phyloP scores from a whole-genome alignment of 108 stramenopile genomes.

The Phaeodactylum tricornutum region DNA sequence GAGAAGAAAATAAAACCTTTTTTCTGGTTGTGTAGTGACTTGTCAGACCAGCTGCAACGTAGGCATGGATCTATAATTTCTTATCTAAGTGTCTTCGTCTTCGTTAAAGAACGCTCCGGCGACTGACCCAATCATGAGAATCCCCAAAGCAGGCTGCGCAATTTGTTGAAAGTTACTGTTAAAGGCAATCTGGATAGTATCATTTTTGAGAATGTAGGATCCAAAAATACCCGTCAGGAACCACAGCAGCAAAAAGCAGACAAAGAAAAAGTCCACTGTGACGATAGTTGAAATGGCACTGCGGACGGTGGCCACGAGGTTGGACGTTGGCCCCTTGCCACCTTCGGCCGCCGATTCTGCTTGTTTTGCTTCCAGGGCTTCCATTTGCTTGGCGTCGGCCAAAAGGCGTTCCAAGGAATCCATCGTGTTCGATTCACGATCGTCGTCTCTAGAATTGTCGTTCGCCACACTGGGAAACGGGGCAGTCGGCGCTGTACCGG shows the following conservation, averaged over 20 bases:
- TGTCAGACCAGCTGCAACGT: no score
- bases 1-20: neutral
- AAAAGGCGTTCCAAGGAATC: constrained; percentile 58
- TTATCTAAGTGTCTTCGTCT: no score
- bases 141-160: constrained; percentile 79
- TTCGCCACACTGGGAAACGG: no score
- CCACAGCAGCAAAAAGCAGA: constrained; percentile 76
- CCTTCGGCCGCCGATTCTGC: neutral
- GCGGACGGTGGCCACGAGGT: constrained; percentile 12
- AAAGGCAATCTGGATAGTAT: constrained; percentile 85
- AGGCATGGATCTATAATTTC: no score
- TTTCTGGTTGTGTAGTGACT: no score
- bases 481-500: no score
- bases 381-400: constrained; percentile 55
- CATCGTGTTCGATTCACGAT: no score
- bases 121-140: constrained; percentile 78
- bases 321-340: constrained; percentile 10
- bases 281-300: constrained; percentile 74
- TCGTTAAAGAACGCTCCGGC: constrained; percentile 42
- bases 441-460: no score
- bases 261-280: constrained; percentile 89
- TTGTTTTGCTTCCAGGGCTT: constrained; percentile 11
- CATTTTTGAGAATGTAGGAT: constrained; percentile 63
- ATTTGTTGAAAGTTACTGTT: constrained; percentile 72
- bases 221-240: constrained; percentile 83